phyloP scores from a whole-genome alignment of 164 flowering plant genomes.

The Tinospora cordifolia region DNA sequence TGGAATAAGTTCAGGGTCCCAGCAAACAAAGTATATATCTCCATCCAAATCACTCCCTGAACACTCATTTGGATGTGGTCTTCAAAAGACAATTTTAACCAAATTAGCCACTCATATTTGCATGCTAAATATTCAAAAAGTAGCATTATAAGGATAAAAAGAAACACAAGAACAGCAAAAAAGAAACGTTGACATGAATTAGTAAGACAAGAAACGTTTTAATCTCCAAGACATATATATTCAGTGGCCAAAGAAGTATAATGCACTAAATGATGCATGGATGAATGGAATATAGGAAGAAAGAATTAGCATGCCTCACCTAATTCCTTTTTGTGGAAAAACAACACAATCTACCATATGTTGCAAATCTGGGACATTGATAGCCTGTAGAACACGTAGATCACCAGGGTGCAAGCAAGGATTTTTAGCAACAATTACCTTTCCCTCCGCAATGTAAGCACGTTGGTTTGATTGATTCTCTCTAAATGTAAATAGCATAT shows the following conservation, averaged over 20 bases:
- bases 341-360: constrained; percentile 95
- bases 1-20: constrained; percentile 76
- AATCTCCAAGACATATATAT: no score
- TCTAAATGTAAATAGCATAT: constrained; percentile 5
- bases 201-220: no score
- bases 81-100: constrained; percentile 16
- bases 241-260: no score
- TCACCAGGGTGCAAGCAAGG: constrained; percentile 98
- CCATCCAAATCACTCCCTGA: constrained; percentile 96
- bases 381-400: constrained; percentile 66
- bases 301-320: constrained; percentile 24
- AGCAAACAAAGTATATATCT: constrained; percentile 73
- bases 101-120: not conserved
- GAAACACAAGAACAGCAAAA: no score
- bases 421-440: constrained; percentile 79
- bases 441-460: constrained; percentile 31
- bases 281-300: no score
- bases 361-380: constrained; percentile 57
- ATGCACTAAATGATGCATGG: no score
- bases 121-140: not conserved
- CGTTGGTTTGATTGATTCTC: constrained; percentile 10
- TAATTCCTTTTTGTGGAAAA: constrained; percentile 77
- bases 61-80: constrained; percentile 96
- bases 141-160: no score
- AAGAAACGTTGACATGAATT: no score